Evolutionary conservation across 306 rosid genomes (phyloP), one percentile per base, ranked within the genome.

Genomic region (Medicago lupulina): DNA sequence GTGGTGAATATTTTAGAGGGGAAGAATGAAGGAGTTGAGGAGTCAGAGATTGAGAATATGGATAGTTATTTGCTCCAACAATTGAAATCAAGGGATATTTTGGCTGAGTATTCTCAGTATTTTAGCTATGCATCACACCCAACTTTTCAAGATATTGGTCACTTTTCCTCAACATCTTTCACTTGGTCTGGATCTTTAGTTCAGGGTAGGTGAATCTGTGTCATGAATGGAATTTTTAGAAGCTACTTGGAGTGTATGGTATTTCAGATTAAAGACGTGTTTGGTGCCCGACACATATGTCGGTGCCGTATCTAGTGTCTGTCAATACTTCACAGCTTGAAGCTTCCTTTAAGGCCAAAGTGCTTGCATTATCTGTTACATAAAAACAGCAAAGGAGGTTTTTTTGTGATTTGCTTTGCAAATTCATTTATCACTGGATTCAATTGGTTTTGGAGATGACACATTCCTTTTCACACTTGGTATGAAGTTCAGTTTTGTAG

Each of bases 1-100:
- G 89, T 82, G 9, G 82, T 88, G 86, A 86, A 83, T 16, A 19
- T 94, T 25, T 84, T 94, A 40, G 95, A 89, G 46, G 96, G 93
- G 19, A 91, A 82, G 62, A 74, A 23, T 1, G 90, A 85, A 12
- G 81, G 54, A 6, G 39, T 0, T 58, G 81, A 85, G 0, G 88
- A 83, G 9, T 69, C 61, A 5, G 93, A 86, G 59, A 71, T 53
- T 55, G 96, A 91, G 74, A 87, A 79, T 2, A 77, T 83, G 87
- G 82, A 74, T 49, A 78, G 80, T 13, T 83, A 79, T 85, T 76
- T 94, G 89, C 86, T 89, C 0, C 74, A 78, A 51, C 71, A 57
- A 36, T 73, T 91, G 82, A 85, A 81, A 15, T 87, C 91, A 43
- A 74, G 82, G 39, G 88, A 82, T 4, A 25, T 79, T 3, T 63